Base-by-base conservation (phyloP, 2,329 filamentous ascomycete species). In the Anisogramma anomala region DNA sequence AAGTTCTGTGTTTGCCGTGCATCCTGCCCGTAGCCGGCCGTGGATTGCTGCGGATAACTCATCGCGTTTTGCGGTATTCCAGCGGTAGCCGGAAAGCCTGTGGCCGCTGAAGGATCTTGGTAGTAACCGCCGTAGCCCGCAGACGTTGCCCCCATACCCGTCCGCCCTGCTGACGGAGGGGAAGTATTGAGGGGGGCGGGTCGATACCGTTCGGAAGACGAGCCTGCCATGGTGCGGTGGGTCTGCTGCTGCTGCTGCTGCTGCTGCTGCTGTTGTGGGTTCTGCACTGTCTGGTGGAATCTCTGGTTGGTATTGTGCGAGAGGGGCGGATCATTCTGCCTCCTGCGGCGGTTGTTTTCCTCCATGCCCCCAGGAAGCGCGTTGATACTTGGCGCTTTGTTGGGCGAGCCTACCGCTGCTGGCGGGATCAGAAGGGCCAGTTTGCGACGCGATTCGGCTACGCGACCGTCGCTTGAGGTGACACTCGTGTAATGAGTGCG, bases 301-400 rank as follows among this genome's bases (percentile, higher is more conserved):
- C 71, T 67, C 38, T 67, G 59, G 58, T 67, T 69, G 61, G 66
- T 62, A 56, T 75, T 69, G 64, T 81, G 79, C 62, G 72, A 67
- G 59, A 76, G 71, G 64, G 73, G 69, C 64, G 83, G 82, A 73
- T 82, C 76, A 68, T 82, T 81, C 73, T 82, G 81, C 68, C 78
- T 72, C 41, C 44, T 42, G 57, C 77, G 71, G 58, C 74, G 77
- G 63, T 74, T 75, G 67, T 79, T 76, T 65, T 82, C 78, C 69
- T 89, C 84, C 84, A 91, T 91, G 59, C 76, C 78, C 64, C 63
- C 59, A 67, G 68, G 60, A 56, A 66, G 63, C 60, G 65, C 61
- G 61, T 69, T 63, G 56, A 63, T 59, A 62, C 44, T 35, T 43
- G 66, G 65, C 60, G 68, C 65, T 64, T 65, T 67, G 64, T 69